A percentile compares a stretch with the other conserved stretches of the same genome.
Conservation (phyloP, 1,139 yeast species). For the Saccharomycopsis phalli region DNA sequence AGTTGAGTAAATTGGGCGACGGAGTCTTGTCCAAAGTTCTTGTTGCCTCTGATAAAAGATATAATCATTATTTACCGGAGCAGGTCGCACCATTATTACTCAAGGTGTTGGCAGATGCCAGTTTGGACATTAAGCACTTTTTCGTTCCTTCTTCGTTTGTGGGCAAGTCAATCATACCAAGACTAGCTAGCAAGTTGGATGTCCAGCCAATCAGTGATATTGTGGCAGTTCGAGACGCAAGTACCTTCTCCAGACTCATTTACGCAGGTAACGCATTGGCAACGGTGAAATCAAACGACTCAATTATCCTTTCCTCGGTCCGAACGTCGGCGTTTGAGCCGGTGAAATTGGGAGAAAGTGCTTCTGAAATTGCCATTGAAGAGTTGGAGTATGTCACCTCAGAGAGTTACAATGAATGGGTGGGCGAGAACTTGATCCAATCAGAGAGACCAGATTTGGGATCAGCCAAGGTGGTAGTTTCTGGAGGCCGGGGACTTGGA, state of each 20-base stretch:
- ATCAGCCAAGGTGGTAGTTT: slow-evolving; percentile 69
- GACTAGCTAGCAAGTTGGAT: slow-evolving; percentile 79
- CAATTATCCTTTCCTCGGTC: slow-evolving; percentile 58
- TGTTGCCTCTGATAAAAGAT: slow-evolving; percentile 40
- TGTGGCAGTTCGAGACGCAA: slow-evolving; percentile 51
- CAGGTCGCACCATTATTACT: slow-evolving; percentile 51
- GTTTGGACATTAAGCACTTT: slow-evolving; percentile 55
- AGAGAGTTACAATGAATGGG: slow-evolving; percentile 40
- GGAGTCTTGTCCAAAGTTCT: slow-evolving; percentile 32
- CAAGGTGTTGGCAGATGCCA: slow-evolving; percentile 34
- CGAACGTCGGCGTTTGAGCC: slow-evolving; percentile 82
- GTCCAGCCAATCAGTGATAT: slow-evolving; percentile 85
- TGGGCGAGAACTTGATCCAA: slow-evolving; percentile 61
- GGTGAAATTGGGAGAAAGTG: slow-evolving; percentile 33
- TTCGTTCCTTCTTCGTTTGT: slow-evolving; percentile 75
- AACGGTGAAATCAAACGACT: slow-evolving; percentile 67
- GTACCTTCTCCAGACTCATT: slow-evolving; percentile 84
- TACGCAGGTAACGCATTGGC: slow-evolving; percentile 93
- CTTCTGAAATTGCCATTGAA: slow-evolving; percentile 24
- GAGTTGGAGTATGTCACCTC: slow-evolving; percentile 27
- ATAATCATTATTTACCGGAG: slow-evolving; percentile 57
- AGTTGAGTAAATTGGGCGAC: slow-evolving; percentile 30
- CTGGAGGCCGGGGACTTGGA: slow-evolving; percentile 94
- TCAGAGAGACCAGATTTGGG: slow-evolving; percentile 90
- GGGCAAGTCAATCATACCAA: slow-evolving; percentile 81